Percentiles rank a stretch among this genome's conserved stretches.
Evolutionary conservation across 768 basidiomycete genomes (phyloP).

Genomic region (Termitomyces sp.): DNA sequence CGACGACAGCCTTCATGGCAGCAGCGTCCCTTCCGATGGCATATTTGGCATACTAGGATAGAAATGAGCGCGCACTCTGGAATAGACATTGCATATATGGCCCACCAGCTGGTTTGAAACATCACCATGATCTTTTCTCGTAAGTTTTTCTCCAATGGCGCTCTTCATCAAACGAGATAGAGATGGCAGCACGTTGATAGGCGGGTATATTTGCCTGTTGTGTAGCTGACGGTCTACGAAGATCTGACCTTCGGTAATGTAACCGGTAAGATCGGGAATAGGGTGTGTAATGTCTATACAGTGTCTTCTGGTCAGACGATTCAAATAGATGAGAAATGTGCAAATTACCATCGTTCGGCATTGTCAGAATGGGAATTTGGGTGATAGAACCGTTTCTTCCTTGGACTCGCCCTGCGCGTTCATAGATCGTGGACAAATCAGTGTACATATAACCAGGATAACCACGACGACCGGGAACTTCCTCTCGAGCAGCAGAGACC

Average conservation of each 20-base stretch:
- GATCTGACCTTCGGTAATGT: conserved; percentile 99
- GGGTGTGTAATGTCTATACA: conserved; percentile 97
- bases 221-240: conserved; percentile 96
- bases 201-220: conserved; percentile 97
- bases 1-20: conserved; percentile 98
- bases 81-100: conserved; percentile 14
- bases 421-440: conserved; percentile 98
- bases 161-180: conserved; percentile 99
- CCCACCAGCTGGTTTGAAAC: conserved; percentile 97
- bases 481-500: conserved; percentile 98
- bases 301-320: conserved; percentile 11
- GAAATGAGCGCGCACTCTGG: conserved; percentile 1
- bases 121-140: conserved; percentile 97
- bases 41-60: conserved; percentile 87
- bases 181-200: conserved; percentile 98
- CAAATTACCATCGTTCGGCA: conserved; percentile 95
- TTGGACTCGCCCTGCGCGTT: conserved; percentile 96
- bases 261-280: conserved; percentile 98
- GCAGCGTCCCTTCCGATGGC: conserved; percentile 97
- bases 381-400: conserved; percentile 99
- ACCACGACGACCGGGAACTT: conserved; percentile 98
- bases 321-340: conserved; percentile 10
- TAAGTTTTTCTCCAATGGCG: conserved; percentile 96
- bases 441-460: conserved; percentile 99
- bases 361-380: conserved; percentile 98